These are phyloP conservation scores for Bolboschoenus planiculmis DNA, from an alignment of 176 grass and related monocot genomes.

Conservation along the genomic window DNA sequence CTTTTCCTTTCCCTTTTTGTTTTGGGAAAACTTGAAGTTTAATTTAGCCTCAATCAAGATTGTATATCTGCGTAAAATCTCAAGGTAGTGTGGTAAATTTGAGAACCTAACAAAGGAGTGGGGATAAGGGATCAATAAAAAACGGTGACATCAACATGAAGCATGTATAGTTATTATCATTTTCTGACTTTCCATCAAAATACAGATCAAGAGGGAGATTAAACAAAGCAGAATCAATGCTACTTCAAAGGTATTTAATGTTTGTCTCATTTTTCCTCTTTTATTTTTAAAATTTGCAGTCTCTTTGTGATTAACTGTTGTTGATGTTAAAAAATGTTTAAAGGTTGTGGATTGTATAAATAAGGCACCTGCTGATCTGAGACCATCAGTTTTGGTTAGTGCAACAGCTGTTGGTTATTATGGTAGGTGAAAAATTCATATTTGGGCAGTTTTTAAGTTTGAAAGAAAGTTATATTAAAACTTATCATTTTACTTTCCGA, in stretches of 20 bases:
- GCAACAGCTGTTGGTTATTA: constrained; percentile 97
- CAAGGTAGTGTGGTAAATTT: neutral
- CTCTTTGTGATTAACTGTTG: neutral
- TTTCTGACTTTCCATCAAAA: neutral
- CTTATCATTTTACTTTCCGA: neutral
- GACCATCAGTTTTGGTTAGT: constrained; percentile 79
- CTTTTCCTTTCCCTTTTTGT: neutral
- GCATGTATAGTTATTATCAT: neutral
- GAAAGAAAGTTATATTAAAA: neutral
- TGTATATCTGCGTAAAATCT: neutral
- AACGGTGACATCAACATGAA: neutral
- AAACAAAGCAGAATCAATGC: constrained; percentile 67
- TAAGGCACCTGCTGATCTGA: constrained; percentile 10
- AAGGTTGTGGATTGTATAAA: constrained; percentile 83
- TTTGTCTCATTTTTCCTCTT: neutral
- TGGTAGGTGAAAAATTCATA: constrained; percentile 30
- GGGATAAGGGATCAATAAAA: neutral
- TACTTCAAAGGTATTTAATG: constrained; percentile 55
- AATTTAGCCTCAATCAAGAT: neutral
- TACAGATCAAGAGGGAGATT: constrained; percentile 83
- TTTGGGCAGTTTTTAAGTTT: neutral
- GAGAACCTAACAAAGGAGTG: neutral
- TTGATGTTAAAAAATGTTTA: constrained; percentile 21
- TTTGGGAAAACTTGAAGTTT: neutral
- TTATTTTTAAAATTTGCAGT: neutral